Conservation (phyloP, 176 grass and related monocot species). For the Musa schizocarpa region DNA sequence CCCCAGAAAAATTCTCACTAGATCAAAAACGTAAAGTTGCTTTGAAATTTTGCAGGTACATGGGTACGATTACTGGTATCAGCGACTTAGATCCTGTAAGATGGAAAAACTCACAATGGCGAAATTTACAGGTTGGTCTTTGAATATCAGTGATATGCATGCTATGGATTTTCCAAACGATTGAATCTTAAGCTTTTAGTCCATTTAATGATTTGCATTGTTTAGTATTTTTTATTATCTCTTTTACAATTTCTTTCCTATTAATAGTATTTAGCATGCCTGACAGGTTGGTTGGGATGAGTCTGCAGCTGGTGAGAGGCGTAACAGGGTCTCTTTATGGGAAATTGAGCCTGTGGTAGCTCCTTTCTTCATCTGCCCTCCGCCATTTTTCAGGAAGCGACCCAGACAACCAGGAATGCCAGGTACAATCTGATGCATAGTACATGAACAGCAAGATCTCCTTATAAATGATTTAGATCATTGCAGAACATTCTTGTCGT, state of each 20-base stretch:
- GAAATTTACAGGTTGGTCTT: slow-evolving; percentile 78
- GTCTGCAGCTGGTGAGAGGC: slow-evolving; percentile 82
- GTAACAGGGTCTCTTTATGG: slow-evolving; percentile 91
- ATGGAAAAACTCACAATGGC: slow-evolving; percentile 99
- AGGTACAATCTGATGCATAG: slow-evolving; percentile 5
- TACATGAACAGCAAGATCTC: not conserved
- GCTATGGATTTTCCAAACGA: not conserved
- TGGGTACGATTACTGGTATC: slow-evolving; percentile 97
- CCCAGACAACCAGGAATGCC: slow-evolving; percentile 59
- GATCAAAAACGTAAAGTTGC: not conserved
- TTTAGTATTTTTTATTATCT: not conserved
- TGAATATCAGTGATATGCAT: not conserved
- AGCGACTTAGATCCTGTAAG: slow-evolving; percentile 90
- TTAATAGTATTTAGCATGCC: slow-evolving; percentile 17
- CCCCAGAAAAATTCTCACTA: not conserved
- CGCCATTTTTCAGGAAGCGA: slow-evolving; percentile 88
- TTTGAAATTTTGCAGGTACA: slow-evolving; percentile 56
- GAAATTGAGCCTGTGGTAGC: slow-evolving; percentile 87
- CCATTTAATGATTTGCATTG: not conserved
- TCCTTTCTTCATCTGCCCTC: slow-evolving; percentile 95
- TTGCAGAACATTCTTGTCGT: not conserved
- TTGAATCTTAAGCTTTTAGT: not conserved
- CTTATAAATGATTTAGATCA: not conserved
- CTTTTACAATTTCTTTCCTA: slow-evolving; percentile 5
- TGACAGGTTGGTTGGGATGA: slow-evolving; percentile 95